phyloP scores from a whole-genome alignment of 1,284 basidiomycete species.

The Xerocomus nothofagi region DNA sequence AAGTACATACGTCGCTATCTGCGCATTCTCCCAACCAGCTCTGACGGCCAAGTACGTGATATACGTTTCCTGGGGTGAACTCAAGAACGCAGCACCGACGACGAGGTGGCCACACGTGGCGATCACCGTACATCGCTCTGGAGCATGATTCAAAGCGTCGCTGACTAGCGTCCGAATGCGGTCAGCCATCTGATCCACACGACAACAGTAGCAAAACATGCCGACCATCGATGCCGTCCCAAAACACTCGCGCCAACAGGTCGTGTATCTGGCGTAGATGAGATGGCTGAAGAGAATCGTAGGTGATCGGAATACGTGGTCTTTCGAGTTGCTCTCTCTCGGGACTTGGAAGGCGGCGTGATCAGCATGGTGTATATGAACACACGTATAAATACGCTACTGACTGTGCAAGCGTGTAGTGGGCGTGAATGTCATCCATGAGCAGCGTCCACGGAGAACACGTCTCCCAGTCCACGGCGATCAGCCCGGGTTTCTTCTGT shows the following conservation, averaged over 20 bases:
- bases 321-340: slow-evolving; percentile 47
- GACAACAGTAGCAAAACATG: neutral
- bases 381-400: neutral
- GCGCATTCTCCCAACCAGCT: slow-evolving; percentile 73
- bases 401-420: slow-evolving; percentile 60
- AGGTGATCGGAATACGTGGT: slow-evolving; percentile 54
- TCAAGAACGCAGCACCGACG: slow-evolving; percentile 71
- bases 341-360: slow-evolving; percentile 43
- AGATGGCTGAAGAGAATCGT: slow-evolving; percentile 54
- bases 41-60: slow-evolving; percentile 76
- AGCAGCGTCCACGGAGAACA: slow-evolving; percentile 69
- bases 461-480: slow-evolving; percentile 71
- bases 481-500: slow-evolving; percentile 30
- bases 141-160: slow-evolving; percentile 63
- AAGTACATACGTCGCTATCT: slow-evolving; percentile 65
- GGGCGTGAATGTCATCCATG: slow-evolving; percentile 66
- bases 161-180: slow-evolving; percentile 46
- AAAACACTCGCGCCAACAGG: slow-evolving; percentile 62
- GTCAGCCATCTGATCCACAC: neutral
- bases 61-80: slow-evolving; percentile 76
- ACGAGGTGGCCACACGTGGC: slow-evolving; percentile 70
- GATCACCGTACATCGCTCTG: slow-evolving; percentile 69
- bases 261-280: slow-evolving; percentile 72
- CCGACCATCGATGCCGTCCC: slow-evolving; percentile 72
- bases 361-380: slow-evolving; percentile 8